Evolutionary conservation across 2,329 filamentous ascomycete genomes (phyloP).

Genomic region (Elsinoe ampelina): DNA sequence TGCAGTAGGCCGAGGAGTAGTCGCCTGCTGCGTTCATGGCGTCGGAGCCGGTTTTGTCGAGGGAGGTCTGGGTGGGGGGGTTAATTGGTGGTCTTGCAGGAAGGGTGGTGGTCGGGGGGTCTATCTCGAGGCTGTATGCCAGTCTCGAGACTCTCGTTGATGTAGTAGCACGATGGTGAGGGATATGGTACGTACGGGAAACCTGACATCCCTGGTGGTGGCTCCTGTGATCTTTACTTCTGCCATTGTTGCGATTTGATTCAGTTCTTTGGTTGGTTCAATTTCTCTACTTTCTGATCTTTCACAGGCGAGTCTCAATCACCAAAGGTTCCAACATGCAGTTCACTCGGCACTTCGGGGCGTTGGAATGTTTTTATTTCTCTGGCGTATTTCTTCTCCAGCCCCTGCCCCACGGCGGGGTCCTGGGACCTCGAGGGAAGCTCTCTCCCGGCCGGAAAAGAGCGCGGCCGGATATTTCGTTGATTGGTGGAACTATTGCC

Average conservation of each 20-base stretch:
- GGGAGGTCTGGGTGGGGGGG: conserved; percentile 53
- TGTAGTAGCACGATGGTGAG: not conserved
- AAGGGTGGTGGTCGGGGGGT: too few relatives aligned
- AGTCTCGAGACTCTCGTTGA: conserved; percentile 1
- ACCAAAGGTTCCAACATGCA: too few relatives aligned
- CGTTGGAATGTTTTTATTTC: not conserved
- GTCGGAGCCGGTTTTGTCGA: conserved; percentile 93
- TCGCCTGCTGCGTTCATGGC: conserved; percentile 93
- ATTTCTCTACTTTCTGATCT: not conserved
- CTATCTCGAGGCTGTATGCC: too few relatives aligned
- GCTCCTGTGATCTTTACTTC: conserved; percentile 36
- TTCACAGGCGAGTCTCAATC: too few relatives aligned
- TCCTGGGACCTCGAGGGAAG: not conserved
- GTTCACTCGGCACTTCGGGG: too few relatives aligned
- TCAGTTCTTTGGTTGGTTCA: not conserved
- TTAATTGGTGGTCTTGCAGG: not conserved
- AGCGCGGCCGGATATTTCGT: not conserved
- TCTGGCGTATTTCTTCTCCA: not conserved
- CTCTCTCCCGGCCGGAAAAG: not conserved
- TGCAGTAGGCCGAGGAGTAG: conserved; percentile 91
- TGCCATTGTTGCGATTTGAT: not conserved
- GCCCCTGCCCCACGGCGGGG: conserved; percentile 9
- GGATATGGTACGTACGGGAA: conserved; percentile 31
- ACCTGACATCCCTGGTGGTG: conserved; percentile 41
- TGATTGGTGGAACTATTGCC: conserved; percentile 5